Evolutionary conservation across 2,329 filamentous ascomycete species (phyloP), one percentile per base, ranked within the genome.

Genomic region (Cladosporium velox): DNA sequence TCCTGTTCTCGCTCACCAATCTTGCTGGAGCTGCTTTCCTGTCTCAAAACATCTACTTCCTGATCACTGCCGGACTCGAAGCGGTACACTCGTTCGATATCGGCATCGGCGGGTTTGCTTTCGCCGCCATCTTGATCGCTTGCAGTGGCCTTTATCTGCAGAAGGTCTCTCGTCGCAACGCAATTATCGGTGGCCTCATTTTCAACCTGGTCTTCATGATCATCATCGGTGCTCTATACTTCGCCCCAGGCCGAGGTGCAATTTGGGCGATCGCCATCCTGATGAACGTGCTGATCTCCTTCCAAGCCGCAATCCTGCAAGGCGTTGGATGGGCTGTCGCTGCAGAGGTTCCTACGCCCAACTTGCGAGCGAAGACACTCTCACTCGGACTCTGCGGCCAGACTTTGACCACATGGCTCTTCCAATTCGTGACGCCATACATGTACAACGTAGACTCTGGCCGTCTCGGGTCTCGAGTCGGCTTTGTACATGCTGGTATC

Each of bases 341-440:
- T 3, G 51, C 51, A 12, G 51, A 54, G 12, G 51, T 54, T 0
- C 51, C 51, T 3, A 54, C 51, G 32, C 51, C 51, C 4, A 54
- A 32, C 12, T 7, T 54, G 18, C 51, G 51, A 32, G 51, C 51
- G 14, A 54, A 54, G 51, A 54, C 51, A 32, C 51, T 54, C 2
- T 54, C 51, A 5, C 26, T 54, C 15, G 51, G 51, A 34, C 24
- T 54, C 26, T 54, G 51, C 15, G 51, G 51, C 15, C 51, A 54
- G 26, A 54, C 51, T 30, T n/a, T 54, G 51, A 54, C 51, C 51
- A 54, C 51, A 34, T 54, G 51, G 51, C 51, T 54, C 15, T 54
- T 54, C 15, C 51, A 54, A 15, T 54, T 54, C 51, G 28, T 54
- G 4, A 54, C 51, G 3, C 51, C 51, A 4, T 54, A 54, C 12